Conservation (phyloP, 495 filamentous ascomycete species). For the Neurospora sp. region DNA sequence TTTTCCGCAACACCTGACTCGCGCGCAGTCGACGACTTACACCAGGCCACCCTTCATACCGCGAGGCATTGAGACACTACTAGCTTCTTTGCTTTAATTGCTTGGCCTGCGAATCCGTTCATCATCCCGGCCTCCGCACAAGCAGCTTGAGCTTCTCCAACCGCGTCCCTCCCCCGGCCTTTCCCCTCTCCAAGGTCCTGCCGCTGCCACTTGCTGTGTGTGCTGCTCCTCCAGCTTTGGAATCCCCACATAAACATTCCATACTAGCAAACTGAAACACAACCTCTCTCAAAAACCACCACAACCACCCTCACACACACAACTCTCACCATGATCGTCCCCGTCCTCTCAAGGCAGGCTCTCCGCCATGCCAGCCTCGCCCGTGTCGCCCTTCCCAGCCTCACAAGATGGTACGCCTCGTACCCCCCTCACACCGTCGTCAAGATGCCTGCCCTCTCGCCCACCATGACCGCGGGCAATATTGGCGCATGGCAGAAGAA, state of each 20-base stretch:
- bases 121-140: neutral
- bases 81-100: too few species aligned
- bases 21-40: neutral
- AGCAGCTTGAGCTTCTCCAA: neutral
- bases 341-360: conserved; percentile 44
- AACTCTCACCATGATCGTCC: conserved; percentile 40
- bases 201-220: neutral
- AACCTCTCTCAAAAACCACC: neutral
- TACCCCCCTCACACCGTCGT: conserved; percentile 92
- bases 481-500: conserved; percentile 99
- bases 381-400: conserved; percentile 33
- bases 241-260: conserved; percentile 1
- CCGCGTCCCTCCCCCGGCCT: neutral
- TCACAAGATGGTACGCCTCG: conserved; percentile 49
- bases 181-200: neutral
- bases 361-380: conserved; percentile 34
- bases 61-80: too few species aligned
- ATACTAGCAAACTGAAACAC: neutral
- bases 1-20: neutral
- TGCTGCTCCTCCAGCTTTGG: neutral
- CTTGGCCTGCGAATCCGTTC: neutral
- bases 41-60: neutral
- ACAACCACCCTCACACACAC: conserved; percentile 1
- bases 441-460: conserved; percentile 96
- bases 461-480: conserved; percentile 94